These are phyloP conservation scores for Penicillium brevicompactum DNA, from an alignment of 2,329 filamentous ascomycete species.

Conservation along the genomic window DNA sequence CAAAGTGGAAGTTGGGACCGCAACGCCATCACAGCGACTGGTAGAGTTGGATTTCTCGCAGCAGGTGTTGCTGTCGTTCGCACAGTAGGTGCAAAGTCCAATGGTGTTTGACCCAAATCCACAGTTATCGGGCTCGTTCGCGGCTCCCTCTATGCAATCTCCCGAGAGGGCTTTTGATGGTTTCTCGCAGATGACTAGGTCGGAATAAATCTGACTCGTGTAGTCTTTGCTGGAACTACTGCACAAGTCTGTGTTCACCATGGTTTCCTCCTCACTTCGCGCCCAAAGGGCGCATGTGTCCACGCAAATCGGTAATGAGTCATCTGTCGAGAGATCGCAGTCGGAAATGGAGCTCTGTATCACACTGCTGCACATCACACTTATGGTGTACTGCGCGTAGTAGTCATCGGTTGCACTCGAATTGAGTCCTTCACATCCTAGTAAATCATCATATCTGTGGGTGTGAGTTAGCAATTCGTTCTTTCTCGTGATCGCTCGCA, in stretches of 20 bases:
- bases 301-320: conserved; percentile 79
- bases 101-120: conserved; percentile 72
- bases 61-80: conserved; percentile 92
- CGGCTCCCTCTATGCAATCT: conserved; percentile 72
- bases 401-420: conserved; percentile 76
- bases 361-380: conserved; percentile 89
- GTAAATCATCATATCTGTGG: conserved; percentile 73
- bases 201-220: conserved; percentile 78
- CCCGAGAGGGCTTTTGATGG: conserved; percentile 77
- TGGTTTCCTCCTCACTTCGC: conserved; percentile 82
- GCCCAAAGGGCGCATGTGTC: conserved; percentile 72
- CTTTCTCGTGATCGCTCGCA: background rate
- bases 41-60: conserved; percentile 82
- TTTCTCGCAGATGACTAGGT: conserved; percentile 86
- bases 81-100: conserved; percentile 86
- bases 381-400: conserved; percentile 92
- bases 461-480: conserved; percentile 6
- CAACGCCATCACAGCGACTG: conserved; percentile 71
- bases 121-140: conserved; percentile 85
- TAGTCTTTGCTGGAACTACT: conserved; percentile 65
- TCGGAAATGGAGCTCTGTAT: conserved; percentile 79
- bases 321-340: conserved; percentile 67
- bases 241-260: conserved; percentile 74
- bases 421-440: conserved; percentile 79
- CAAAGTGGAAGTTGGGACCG: conserved; percentile 66